These are phyloP conservation scores for Castanea crenata DNA, from an alignment of 306 rosid species.

Conservation along the genomic window DNA sequence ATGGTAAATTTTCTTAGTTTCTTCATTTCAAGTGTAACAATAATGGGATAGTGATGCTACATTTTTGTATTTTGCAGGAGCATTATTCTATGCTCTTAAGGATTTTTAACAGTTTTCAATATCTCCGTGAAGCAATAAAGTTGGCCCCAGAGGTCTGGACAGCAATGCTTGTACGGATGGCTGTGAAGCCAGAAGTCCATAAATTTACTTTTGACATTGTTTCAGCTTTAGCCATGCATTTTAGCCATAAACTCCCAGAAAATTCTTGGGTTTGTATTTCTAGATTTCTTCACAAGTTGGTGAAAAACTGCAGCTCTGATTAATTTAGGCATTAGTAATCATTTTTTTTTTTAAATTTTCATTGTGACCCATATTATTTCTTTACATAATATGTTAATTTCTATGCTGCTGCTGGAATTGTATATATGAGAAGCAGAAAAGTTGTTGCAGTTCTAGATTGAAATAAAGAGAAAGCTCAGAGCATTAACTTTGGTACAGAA, in stretches of 20 bases:
- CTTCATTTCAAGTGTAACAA: background rate
- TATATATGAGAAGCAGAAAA: background rate
- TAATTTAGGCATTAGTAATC: conserved; percentile 12
- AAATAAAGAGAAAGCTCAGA: background rate
- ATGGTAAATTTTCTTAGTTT: background rate
- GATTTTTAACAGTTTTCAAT: conserved; percentile 58
- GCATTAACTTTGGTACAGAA: background rate
- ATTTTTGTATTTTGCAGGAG: conserved; percentile 45
- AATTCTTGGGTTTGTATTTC: conserved; percentile 71
- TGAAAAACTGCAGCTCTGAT: conserved; percentile 19
- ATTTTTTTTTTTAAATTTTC: background rate
- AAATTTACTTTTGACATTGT: conserved; percentile 58
- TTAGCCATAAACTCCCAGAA: conserved; percentile 51
- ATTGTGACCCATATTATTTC: background rate
- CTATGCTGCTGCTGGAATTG: background rate
- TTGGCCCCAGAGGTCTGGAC: conserved; percentile 86
- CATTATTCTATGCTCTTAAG: conserved; percentile 46
- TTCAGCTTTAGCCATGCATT: conserved; percentile 54
- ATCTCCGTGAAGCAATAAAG: conserved; percentile 57
- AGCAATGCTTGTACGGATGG: conserved; percentile 73
- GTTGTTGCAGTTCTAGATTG: background rate
- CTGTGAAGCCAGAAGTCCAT: conserved; percentile 72
- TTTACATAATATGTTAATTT: background rate
- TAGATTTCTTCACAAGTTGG: conserved; percentile 58
- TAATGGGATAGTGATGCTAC: background rate